phyloP scores from a whole-genome alignment of 2,329 filamentous ascomycete genomes.

The Annulohypoxylon truncatum region DNA sequence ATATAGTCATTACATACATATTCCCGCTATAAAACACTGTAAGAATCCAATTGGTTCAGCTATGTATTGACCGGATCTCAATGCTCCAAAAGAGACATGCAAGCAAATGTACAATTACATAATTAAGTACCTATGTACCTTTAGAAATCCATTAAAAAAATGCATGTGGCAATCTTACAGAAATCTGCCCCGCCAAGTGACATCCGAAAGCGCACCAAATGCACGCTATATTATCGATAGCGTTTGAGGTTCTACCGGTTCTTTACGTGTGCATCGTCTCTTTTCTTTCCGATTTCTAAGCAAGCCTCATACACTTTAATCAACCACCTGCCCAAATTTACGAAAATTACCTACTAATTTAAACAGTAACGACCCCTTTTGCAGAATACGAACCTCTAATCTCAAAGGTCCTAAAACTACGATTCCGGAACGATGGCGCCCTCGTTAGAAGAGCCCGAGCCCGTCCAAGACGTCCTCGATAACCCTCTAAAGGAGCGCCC shows the following conservation, averaged over 20 bases:
- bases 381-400: neutral
- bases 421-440: conserved; percentile 74
- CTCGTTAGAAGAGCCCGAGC: conserved; percentile 77
- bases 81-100: neutral
- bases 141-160: neutral
- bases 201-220: conserved; percentile 1
- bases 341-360: neutral
- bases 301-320: conserved; percentile 13
- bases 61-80: too few relatives aligned
- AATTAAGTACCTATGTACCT: neutral
- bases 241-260: neutral
- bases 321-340: neutral
- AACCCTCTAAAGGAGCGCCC: conserved; percentile 83
- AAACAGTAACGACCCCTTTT: neutral
- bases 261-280: conserved; percentile 19
- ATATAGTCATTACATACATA: neutral
- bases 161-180: conserved; percentile 2
- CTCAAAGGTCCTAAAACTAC: neutral
- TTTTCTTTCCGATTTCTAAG: conserved; percentile 36
- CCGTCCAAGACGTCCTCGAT: conserved; percentile 75
- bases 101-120: neutral
- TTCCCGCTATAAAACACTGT: neutral
- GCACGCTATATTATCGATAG: conserved; percentile 20
- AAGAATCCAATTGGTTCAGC: neutral
- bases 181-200: conserved; percentile 25